A percentile compares a stretch with the other conserved stretches of the same genome.
Evolutionary conservation across 2,329 filamentous ascomycete genomes (phyloP).

Genomic region (Aureobasidium sp.): DNA sequence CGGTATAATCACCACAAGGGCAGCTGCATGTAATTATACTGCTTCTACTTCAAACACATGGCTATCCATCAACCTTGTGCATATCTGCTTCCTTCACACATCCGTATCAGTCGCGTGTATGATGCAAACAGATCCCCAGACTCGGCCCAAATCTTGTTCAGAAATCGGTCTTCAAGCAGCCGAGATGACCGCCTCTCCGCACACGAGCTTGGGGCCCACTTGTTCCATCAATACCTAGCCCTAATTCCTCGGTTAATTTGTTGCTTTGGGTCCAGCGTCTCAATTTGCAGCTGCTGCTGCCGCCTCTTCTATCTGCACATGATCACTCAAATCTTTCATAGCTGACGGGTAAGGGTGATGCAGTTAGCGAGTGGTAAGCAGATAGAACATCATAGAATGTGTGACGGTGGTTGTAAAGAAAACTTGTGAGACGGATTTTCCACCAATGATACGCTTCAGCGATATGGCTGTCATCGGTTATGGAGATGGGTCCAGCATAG

Average conservation of each 20-base stretch:
- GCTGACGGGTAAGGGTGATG: not conserved
- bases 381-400: not conserved
- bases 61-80: not conserved
- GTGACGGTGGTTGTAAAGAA: not conserved
- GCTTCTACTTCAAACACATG: not conserved
- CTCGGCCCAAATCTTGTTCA: slow-evolving; percentile 9
- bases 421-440: too few relatives aligned
- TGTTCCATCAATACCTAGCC: not conserved
- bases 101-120: not conserved
- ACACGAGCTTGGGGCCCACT: slow-evolving; percentile 5
- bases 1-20: not conserved
- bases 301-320: not conserved
- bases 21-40: not conserved
- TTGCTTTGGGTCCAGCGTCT: slow-evolving; percentile 6
- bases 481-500: not conserved
- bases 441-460: not conserved
- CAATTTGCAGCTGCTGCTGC: not conserved
- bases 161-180: not conserved
- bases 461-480: not conserved
- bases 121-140: slow-evolving; percentile 6
- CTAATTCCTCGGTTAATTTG: slow-evolving; percentile 4
- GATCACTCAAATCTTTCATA: not conserved
- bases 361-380: not conserved
- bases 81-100: not conserved
- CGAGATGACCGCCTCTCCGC: slow-evolving; percentile 6